Base-by-base conservation (phyloP, 768 basidiomycete genomes). In the Mycena vulgaris region DNA sequence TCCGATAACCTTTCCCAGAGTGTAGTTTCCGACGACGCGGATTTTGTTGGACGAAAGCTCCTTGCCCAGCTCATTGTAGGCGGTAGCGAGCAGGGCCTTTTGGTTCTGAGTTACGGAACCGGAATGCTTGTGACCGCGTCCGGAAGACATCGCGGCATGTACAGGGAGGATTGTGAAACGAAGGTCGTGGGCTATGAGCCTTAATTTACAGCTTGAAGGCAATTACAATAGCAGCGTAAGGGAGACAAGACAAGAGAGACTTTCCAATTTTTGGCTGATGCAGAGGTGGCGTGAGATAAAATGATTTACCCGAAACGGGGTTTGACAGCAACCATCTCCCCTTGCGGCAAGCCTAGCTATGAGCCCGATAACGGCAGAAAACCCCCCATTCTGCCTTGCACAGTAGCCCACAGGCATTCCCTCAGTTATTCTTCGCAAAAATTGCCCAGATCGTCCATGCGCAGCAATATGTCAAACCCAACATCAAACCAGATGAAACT, bases 51-150 rank as follows among this genome's bases (percentile, higher is more conserved):
- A 95, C n/a, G 93, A 92, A 31, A 99, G 90, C 81, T 98, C 97
- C 85, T 93, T 97, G 74, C 96, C 97, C 8, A 99, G 89, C 86
- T 97, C 96, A 83, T 96, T 96, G 86, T 99, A 99, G 68, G 97
- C 97, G 80, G 90, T 95, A 76, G 93, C 93, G 78, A 99, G 95
- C 80, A 96, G 91, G 31, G 93, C 94, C 82, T 92, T 94, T 83
- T 92, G 88, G 80, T 95, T 95, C 83, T 92, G 89, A 56, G 87
- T 83, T 71, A 91, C 80, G 70, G 90, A 92, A 68, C 82, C 83
- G 42, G 89, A 84, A 68, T 88, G 87, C 80, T 87, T 90, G 84
- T 92, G 92, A 74, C 86, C 86, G 73, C 83, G 87, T 37, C 80
- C 74, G 51, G 86, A 83, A 55, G 86, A 83, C 88, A 89, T 89